A percentile compares a stretch with the other conserved stretches of the same genome.
These are phyloP conservation scores for Starmera amethionina DNA, from an alignment of 805 yeast genomes.

Conservation along the genomic window DNA sequence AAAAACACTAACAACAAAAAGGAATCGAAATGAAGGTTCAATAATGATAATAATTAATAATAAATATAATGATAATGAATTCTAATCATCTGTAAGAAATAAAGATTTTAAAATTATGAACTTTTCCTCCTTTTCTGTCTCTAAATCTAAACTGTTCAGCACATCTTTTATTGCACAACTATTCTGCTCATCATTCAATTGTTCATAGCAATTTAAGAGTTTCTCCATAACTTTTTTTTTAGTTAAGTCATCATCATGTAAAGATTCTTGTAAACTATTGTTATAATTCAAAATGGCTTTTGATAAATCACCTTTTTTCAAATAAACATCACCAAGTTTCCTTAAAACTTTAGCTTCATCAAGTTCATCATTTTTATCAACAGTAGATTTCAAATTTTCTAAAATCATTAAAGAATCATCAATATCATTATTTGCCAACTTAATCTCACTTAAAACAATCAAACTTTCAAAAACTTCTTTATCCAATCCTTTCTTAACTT, in stretches of 20 bases:
- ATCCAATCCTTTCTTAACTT: constrained; percentile 7
- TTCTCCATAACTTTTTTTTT: constrained; percentile 27
- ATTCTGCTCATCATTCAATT: constrained; percentile 8
- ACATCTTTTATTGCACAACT: constrained; percentile 5
- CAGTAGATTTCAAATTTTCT: constrained; percentile 17
- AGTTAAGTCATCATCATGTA: constrained; percentile 25
- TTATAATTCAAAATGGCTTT: constrained; percentile 32
- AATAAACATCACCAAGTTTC: constrained; percentile 29
- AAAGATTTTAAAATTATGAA: background rate
- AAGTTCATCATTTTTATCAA: constrained; percentile 1
- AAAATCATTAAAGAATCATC: constrained; percentile 25
- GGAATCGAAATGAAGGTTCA: background rate
- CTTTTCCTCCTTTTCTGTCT: background rate
- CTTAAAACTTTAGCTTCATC: too few species aligned
- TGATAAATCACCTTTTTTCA: constrained; percentile 21
- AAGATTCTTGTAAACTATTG: constrained; percentile 25
- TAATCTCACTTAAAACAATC: constrained; percentile 16
- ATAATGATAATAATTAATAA: background rate
- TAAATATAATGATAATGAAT: background rate
- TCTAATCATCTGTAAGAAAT: background rate
- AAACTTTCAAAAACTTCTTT: constrained; percentile 15
- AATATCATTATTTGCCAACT: constrained; percentile 9
- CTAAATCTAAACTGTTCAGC: constrained; percentile 1
- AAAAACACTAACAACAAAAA: background rate
- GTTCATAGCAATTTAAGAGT: constrained; percentile 12